Percentiles rank a stretch among this genome's conserved stretches.
These are phyloP conservation scores for Lipomyces yamanashiensis DNA, from an alignment of 805 yeast species.

Conservation along the genomic window DNA sequence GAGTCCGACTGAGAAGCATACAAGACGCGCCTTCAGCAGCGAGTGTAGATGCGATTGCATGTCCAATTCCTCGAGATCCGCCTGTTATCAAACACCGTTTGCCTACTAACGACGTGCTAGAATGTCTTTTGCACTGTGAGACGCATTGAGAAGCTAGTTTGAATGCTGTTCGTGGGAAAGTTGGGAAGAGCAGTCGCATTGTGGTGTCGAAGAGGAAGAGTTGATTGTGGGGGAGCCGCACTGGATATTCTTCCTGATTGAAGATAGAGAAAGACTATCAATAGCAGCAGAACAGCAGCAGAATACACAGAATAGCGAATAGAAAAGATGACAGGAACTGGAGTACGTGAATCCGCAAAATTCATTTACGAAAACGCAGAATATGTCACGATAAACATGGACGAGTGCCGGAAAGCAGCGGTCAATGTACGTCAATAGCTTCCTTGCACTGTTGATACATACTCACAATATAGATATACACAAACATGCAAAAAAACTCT, in stretches of 20 bases:
- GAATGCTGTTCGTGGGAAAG: no score
- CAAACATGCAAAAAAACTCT: constrained; percentile 40
- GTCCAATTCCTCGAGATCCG: constrained; percentile 72
- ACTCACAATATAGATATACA: constrained; percentile 31
- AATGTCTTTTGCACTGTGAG: not conserved
- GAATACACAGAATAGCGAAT: not conserved
- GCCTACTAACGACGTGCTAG: not conserved
- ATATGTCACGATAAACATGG: constrained; percentile 42
- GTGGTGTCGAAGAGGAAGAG: no score
- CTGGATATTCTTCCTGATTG: not conserved
- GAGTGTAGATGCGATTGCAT: constrained; percentile 56
- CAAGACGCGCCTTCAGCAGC: constrained; percentile 58
- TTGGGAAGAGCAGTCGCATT: no score
- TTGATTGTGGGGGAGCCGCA: no score
- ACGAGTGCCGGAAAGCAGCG: constrained; percentile 45
- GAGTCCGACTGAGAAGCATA: constrained; percentile 57
- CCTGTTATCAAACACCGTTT: constrained; percentile 49
- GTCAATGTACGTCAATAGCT: constrained; percentile 14
- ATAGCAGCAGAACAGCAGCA: not conserved
- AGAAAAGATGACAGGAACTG: constrained; percentile 4
- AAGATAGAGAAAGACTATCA: no score
- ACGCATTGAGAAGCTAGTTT: no score
- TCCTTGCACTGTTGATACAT: not conserved
- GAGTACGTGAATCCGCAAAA: constrained; percentile 42
- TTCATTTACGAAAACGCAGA: constrained; percentile 41